These are phyloP conservation scores for Fraxinus angustifolia DNA, from an alignment of 305 asterid species.

Conservation along the genomic window DNA sequence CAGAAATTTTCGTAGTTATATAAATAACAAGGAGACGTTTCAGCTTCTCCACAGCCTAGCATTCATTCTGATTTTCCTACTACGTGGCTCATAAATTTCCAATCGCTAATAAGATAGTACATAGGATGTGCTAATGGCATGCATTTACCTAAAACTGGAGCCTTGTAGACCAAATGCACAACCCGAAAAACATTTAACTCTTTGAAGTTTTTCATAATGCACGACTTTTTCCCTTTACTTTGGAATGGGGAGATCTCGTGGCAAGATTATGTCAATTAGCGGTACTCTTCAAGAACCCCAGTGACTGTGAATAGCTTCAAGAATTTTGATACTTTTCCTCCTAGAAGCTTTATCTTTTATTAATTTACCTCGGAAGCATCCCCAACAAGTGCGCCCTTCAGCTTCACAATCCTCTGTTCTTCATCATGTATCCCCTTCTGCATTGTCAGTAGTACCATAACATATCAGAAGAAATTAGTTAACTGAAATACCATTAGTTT, in stretches of 20 bases:
- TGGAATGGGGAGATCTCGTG: neutral
- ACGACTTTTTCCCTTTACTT: neutral
- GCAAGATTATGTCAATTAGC: neutral
- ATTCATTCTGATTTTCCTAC: neutral
- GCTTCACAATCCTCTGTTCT: conserved; percentile 40
- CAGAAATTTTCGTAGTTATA: neutral
- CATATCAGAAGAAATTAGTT: conserved; percentile 3
- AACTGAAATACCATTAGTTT: neutral
- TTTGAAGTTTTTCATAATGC: no score
- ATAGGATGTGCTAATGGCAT: neutral
- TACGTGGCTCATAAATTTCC: neutral
- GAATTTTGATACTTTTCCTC: neutral
- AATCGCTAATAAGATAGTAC: neutral
- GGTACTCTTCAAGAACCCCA: neutral
- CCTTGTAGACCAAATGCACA: neutral
- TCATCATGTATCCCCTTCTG: conserved; percentile 52
- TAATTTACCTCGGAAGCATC: conserved; percentile 60
- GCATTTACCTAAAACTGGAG: neutral
- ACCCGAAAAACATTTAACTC: neutral
- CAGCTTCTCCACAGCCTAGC: neutral
- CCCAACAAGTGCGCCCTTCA: conserved; percentile 48
- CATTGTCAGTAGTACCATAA: neutral
- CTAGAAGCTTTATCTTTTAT: neutral
- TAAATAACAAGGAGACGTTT: neutral
- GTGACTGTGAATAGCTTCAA: neutral